These are phyloP conservation scores for Pseudocercospora crystallina DNA, from an alignment of 2,329 filamentous ascomycete species.

Conservation along the genomic window DNA sequence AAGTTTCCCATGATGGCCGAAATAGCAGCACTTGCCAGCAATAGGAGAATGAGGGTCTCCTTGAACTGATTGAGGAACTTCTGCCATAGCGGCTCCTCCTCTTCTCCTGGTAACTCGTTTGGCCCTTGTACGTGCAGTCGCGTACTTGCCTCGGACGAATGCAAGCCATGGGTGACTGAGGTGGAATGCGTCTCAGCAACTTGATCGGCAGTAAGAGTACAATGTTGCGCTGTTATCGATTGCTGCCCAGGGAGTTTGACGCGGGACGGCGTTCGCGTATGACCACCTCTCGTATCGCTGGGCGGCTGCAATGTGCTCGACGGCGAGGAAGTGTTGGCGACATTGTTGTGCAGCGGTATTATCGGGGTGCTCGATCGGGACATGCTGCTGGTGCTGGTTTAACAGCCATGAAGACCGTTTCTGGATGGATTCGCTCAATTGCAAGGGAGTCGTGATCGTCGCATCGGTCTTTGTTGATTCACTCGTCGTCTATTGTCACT, in stretches of 20 bases:
- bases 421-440: constrained; percentile 4
- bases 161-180: constrained; percentile 78
- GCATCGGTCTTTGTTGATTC: constrained; percentile 1
- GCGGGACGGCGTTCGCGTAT: constrained; percentile 32
- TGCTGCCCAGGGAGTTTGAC: constrained; percentile 37
- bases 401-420: constrained; percentile 43
- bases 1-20: constrained; percentile 90
- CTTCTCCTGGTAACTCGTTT: constrained; percentile 93
- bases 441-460: constrained; percentile 6
- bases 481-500: background rate
- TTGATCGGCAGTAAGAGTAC: constrained; percentile 72
- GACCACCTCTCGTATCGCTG: constrained; percentile 7
- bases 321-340: constrained; percentile 16
- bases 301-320: constrained; percentile 10
- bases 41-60: constrained; percentile 88
- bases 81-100: constrained; percentile 90
- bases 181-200: constrained; percentile 75
- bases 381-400: constrained; percentile 50
- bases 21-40: constrained; percentile 82
- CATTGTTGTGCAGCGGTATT: constrained; percentile 57
- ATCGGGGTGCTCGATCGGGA: constrained; percentile 60
- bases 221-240: constrained; percentile 53
- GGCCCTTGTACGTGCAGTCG: constrained; percentile 78
- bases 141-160: constrained; percentile 75
- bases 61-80: constrained; percentile 96